Conservation (phyloP, 352 stramenopile genomes). For the Pythium brassicae region DNA sequence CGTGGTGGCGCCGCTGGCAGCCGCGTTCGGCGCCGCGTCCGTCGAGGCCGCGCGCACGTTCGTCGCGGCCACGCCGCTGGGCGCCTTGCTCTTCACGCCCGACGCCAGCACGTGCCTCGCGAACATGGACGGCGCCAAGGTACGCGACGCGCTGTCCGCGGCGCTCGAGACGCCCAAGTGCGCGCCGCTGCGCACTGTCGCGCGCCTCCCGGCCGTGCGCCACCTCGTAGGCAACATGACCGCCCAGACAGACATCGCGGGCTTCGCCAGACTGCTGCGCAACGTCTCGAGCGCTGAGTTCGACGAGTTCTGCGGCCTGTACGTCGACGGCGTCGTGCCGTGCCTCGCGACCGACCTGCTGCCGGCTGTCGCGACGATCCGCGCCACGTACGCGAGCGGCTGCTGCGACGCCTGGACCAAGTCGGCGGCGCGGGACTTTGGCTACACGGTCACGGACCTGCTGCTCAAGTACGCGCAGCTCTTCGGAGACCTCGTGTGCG, state of each 20-base stretch:
- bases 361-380: conserved; percentile 45
- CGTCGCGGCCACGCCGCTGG: conserved; percentile 20
- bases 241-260: conserved; percentile 13
- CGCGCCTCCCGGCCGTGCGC: conserved; percentile 40
- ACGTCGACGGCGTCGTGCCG: conserved; percentile 37
- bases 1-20: conserved; percentile 17
- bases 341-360: conserved; percentile 50
- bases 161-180: conserved; percentile 35
- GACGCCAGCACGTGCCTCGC: conserved; percentile 49
- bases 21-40: conserved; percentile 12
- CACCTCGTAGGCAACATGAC: conserved; percentile 35
- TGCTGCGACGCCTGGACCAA: conserved; percentile 54
- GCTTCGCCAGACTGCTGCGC: conserved; percentile 25
- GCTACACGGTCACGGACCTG: conserved; percentile 58
- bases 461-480: conserved; percentile 53
- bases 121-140: conserved; percentile 50
- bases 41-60: conserved; percentile 18
- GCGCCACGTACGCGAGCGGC: conserved; percentile 33
- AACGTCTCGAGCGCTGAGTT: conserved; percentile 29
- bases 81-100: conserved; percentile 34
- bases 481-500: conserved; percentile 44
- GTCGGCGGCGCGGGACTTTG: conserved; percentile 33
- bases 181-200: conserved; percentile 23
- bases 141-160: conserved; percentile 31
- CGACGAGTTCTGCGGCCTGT: conserved; percentile 48